Percentiles rank a stretch among this genome's conserved stretches.
Conservation (phyloP, 2,329 filamentous ascomycete species). For the Lizonia empirigonia region DNA sequence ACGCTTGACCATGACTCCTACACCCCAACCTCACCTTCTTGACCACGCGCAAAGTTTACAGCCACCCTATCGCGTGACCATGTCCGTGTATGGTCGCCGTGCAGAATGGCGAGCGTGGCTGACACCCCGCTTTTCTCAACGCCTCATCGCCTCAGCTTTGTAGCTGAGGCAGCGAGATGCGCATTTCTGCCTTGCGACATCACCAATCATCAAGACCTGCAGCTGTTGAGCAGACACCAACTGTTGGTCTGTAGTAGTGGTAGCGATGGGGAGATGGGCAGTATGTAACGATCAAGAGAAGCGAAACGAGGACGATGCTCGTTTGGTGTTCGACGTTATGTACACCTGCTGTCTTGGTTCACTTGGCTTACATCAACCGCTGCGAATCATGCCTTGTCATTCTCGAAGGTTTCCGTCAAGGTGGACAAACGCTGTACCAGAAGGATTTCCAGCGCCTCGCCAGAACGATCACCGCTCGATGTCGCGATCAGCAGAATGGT, state of each 20-base stretch:
- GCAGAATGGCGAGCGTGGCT: not conserved
- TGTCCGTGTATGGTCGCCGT: no score
- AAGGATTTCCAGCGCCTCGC: conserved; percentile 13
- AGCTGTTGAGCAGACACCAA: not conserved
- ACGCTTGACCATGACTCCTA: not conserved
- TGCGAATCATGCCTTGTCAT: conserved; percentile 23
- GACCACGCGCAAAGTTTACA: no score
- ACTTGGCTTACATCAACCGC: conserved; percentile 7
- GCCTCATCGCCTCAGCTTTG: not conserved
- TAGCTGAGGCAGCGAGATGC: not conserved
- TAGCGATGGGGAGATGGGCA: conserved; percentile 5
- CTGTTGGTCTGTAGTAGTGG: not conserved
- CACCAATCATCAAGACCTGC: not conserved
- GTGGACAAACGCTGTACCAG: conserved; percentile 9
- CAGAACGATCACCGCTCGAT: conserved; percentile 15
- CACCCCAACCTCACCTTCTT: not conserved
- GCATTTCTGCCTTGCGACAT: not conserved
- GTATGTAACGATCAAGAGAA: conserved; percentile 19
- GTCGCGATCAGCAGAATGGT: conserved; percentile 1
- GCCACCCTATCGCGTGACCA: no score
- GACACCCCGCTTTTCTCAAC: not conserved
- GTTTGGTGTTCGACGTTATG: conserved; percentile 22
- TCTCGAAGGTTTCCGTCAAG: conserved; percentile 23
- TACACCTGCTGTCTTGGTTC: conserved; percentile 14
- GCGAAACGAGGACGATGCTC: conserved; percentile 8